Conservation (phyloP, 2,329 filamentous ascomycete species). For the Dactylonectria macrodidyma region DNA sequence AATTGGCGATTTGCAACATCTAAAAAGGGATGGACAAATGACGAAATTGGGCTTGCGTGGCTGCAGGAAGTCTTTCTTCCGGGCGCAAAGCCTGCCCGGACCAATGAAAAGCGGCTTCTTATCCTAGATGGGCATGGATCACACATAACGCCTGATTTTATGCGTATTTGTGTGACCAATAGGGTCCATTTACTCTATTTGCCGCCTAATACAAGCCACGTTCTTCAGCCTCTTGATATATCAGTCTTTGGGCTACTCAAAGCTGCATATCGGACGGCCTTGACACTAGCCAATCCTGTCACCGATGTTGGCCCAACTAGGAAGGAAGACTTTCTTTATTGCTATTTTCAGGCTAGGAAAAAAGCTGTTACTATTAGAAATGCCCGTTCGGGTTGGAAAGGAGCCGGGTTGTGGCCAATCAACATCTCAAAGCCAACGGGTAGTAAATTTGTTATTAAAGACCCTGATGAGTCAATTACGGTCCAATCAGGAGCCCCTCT, state of each 20-base stretch:
- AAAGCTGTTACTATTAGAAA: background rate
- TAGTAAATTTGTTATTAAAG: background rate
- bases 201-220: background rate
- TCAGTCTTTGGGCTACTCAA: background rate
- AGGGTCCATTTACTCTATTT: background rate
- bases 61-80: too few species aligned
- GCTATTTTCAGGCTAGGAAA: slow-evolving; percentile 2
- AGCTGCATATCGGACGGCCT: background rate
- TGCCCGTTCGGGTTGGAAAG: background rate
- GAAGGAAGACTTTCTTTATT: slow-evolving; percentile 2
- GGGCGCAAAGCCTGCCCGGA: too few species aligned
- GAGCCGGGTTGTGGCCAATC: slow-evolving; percentile 1
- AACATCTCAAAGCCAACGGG: background rate
- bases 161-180: too few species aligned
- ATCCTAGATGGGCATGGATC: too few species aligned
- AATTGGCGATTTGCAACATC: background rate
- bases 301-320: slow-evolving; percentile 1
- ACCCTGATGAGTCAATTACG: background rate
- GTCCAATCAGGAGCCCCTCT: background rate
- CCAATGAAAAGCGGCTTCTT: too few species aligned
- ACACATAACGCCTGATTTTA: too few species aligned
- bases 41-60: too few species aligned
- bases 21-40: too few species aligned
- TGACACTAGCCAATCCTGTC: slow-evolving; percentile 3
- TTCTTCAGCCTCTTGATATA: background rate